phyloP scores from a whole-genome alignment of 2,329 filamentous ascomycete genomes.

The Fusarium phyllophilum region DNA sequence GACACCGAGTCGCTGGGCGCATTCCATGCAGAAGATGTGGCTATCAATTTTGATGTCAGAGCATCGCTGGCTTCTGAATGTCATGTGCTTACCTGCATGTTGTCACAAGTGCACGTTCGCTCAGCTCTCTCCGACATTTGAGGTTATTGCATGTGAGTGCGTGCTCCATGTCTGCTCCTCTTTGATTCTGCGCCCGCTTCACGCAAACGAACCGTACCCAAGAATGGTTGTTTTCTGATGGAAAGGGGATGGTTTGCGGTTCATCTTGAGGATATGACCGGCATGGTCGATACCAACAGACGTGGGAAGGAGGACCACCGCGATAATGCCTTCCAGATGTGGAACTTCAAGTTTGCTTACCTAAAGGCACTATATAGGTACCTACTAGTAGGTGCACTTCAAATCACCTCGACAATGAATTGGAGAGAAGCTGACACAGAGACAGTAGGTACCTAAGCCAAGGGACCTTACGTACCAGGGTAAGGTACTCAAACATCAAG shows the following conservation, averaged over 20 bases:
- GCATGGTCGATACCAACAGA: no score
- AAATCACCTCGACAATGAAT: neutral
- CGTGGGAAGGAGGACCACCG: neutral
- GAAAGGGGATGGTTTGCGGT: neutral
- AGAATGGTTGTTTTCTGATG: neutral
- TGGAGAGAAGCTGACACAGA: neutral
- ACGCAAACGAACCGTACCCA: neutral
- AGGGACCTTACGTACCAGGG: neutral
- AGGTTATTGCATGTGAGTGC: conserved; percentile 81
- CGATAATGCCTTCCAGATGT: neutral
- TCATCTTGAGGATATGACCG: neutral
- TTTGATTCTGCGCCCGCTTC: no score
- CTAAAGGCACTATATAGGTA: neutral
- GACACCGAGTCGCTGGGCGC: conserved; percentile 74
- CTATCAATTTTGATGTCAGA: conserved; percentile 54
- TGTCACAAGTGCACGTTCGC: conserved; percentile 81
- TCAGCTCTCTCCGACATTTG: conserved; percentile 76
- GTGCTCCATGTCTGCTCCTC: conserved; percentile 70
- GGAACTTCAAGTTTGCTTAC: neutral
- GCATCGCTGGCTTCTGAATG: neutral
- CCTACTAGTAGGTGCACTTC: neutral
- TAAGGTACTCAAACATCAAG: neutral
- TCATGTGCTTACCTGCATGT: conserved; percentile 75
- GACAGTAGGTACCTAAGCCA: neutral
- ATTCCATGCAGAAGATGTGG: conserved; percentile 86